Base-by-base conservation (phyloP, 1,284 basidiomycete species). In the Leccinum insolens region DNA sequence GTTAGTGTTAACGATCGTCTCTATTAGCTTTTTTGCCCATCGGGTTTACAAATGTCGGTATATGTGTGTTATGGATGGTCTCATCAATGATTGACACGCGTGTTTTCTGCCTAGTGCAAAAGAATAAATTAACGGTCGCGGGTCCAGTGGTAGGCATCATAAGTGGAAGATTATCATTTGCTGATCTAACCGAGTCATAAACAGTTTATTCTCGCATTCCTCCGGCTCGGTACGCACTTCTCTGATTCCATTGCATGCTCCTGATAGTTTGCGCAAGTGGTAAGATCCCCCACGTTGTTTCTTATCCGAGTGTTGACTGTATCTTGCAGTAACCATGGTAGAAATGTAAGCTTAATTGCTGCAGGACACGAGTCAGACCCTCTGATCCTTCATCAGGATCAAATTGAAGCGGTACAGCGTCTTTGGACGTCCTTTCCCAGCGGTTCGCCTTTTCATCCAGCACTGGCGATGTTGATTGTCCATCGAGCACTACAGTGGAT, bases 401-500 rank as follows among this genome's bases (percentile, higher is more conserved):
- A 44, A 8, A 25, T 65, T 75, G 52, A 62, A 68, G 17, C 6
- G 2, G 31, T 75, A 76, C 25, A 52, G 4, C 6, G 37, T 31
- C n/a, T 77, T 73, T 37, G 25, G n/a, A 3, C 52, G 17, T 9
- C 44, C 64, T 15, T 77, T 68, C 34, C 65, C 74, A 37, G 67
- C 61, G 58, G 67, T 75, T 64, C 11, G 71, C 12, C 20, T 17
- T 25, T 2, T 55, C 4, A 6, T 39, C 17, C 31, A 20, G 3
- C 20, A 37, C 15, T 28, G 3, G 20, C 9, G n/a, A 25, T 4
- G 3, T 12, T 22, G 22, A 9, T 65, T 20, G 3, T 22, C 65
- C 41, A 72, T 46, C 41, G 22, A 31, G 25, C 1, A 17, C 34
- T 2, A 11, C 65, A 87, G 86, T 86, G 84, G 82, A 76, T 85